Evolutionary conservation across 768 basidiomycete species (phyloP), one percentile per base, ranked within the genome.

Genomic region (Calvatia gigantea): DNA sequence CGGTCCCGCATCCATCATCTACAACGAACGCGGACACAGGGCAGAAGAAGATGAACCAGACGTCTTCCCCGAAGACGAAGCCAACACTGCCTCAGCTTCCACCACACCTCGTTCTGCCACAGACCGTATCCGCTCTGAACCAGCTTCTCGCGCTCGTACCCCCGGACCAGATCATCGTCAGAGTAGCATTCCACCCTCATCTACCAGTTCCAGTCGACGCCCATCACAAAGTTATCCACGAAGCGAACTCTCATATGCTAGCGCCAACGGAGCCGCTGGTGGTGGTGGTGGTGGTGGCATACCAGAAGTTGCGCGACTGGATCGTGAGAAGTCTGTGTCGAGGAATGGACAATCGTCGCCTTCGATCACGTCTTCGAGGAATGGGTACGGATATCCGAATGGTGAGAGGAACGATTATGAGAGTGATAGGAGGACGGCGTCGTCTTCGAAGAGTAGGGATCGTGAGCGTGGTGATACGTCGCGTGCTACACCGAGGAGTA

Each of bases 1-100:
- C 57, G 89, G 89, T 15, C 89, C 89, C 2, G 89, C 88, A 0
- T 82, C 85, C 6, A 91, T 91, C 53, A 81, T 91, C 9, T 91
- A 89, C 70, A 91, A 88, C 64, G 89, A 91, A 69, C 79, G 87
- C 50, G 88, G 89, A 0, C 82, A 84, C 59, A 81, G 87, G 52
- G 75, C 79, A 4, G 87, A 88, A 32, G 88, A 91, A 65, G 87
- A 89, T 32, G 89, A 90, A 60, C 75, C 74, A 0, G 86, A 89
- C 58, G 65, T 68, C 11, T 82, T 77, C 54, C 82, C 84, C 0
- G 87, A 89, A 65, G 88, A 89, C 54, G 86, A 89, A 55, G 68
- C 66, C 12, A 31, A 58, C 27, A 56, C 58, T 25, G 58, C 62
- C 15, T 58, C 29, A 37, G 60, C 7, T 14, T 59, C 31, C 51